Conservation (phyloP, 2,329 filamentous ascomycete species). For the Neofusicoccum cordaticola region DNA sequence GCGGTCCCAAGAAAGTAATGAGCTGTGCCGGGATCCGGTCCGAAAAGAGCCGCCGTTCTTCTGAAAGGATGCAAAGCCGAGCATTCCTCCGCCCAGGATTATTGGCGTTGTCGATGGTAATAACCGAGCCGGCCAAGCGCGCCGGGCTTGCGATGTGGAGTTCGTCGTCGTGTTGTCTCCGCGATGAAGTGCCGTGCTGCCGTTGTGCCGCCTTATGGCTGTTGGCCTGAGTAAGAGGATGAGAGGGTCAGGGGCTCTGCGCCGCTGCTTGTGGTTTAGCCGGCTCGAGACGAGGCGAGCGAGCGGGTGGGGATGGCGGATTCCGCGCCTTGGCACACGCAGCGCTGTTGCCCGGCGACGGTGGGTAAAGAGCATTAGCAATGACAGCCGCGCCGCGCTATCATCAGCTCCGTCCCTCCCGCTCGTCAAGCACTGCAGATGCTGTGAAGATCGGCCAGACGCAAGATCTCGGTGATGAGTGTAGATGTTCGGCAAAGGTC, state of each 20-base stretch:
- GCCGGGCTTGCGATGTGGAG: neutral
- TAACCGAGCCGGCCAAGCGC: neutral
- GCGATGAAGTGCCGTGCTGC: neutral
- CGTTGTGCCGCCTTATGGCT: neutral
- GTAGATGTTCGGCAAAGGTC: neutral
- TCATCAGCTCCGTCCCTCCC: neutral
- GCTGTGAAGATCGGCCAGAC: neutral
- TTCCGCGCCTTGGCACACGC: neutral
- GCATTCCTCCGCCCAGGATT: neutral
- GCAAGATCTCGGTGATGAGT: neutral
- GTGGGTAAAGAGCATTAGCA: slow-evolving; percentile 1
- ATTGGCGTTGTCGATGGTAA: slow-evolving; percentile 11
- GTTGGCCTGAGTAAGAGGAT: neutral
- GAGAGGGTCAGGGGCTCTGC: neutral
- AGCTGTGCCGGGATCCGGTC: slow-evolving; percentile 2
- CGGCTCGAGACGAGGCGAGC: neutral
- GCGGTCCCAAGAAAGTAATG: neutral
- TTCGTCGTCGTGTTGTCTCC: neutral
- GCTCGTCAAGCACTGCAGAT: neutral
- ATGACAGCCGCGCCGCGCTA: neutral
- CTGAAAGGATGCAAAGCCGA: neutral
- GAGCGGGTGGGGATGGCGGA: neutral
- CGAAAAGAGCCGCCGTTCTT: neutral
- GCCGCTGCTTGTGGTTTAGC: neutral
- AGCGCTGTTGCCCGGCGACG: neutral